Base-by-base conservation (phyloP, 805 yeast genomes). In the Phaffomyces thermotolerans region DNA sequence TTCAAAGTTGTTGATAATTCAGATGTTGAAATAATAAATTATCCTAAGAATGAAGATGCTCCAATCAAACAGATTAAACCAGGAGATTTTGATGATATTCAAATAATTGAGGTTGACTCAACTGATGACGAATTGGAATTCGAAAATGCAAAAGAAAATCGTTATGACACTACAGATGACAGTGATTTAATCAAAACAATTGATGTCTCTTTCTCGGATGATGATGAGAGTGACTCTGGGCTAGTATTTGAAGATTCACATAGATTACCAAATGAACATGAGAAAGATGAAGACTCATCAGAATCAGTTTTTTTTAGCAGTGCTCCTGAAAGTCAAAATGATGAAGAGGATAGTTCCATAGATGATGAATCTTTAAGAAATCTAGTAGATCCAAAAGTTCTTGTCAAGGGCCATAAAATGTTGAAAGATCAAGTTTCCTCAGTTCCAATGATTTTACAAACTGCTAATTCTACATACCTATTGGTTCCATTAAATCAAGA, bases 391-490 rank as follows among this genome's bases (percentile, higher is more conserved):
- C 29, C 29, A 10, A 27, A 27, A 27, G 29, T 27, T 27, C 29
- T 27, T 20, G 8, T 12, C 24, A 13, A 14, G 8, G 34, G 34
- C n/a, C 25, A 37, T 14, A 22, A 25, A 8, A 34, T 23, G 8
- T 17, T 42, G 13, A 37, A 34, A n/a, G 39, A 15, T 2, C 15
- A 33, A 15, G 39, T 37, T 8, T 32, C 42, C 2, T 49, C 54
- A 10, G 39, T 53, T 10, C 56, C 59, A 12, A 46, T 57, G 10
- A 48, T 57, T 23, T 36, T 57, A 2, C 40, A 50, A 10, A 51
- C 54, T 2, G 39, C 46, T 15, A 44, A 44, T 34, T 52, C 48
- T 12, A 54, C 56, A 8, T 54, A 54, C 27, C 37, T 54, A 2
- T 33, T 57, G 12, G 45, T 53, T 2, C 58, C 60, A 6, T 33